phyloP scores from a whole-genome alignment of 768 basidiomycete genomes.

The Termitomyces sp. region DNA sequence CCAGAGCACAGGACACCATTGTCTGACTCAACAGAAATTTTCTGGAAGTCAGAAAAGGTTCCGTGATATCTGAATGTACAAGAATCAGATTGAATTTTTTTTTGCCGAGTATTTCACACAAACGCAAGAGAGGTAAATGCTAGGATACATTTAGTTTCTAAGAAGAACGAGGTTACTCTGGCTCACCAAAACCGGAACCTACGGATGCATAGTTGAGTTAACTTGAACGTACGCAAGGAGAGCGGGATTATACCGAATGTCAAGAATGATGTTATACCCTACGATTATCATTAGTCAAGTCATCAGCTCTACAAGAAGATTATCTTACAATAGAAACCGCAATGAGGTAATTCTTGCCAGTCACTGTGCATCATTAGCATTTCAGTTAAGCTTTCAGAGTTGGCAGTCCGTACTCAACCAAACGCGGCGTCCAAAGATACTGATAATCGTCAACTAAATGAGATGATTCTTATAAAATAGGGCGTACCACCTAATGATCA shows the following conservation, averaged over 20 bases:
- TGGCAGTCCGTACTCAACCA: constrained; percentile 19
- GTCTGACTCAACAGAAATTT: constrained; percentile 7
- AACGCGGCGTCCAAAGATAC: constrained; percentile 22
- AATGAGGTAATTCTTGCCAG: constrained; percentile 13
- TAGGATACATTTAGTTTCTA: constrained; percentile 13
- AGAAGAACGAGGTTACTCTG: background rate
- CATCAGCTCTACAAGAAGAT: background rate
- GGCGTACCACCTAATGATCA: constrained; percentile 25
- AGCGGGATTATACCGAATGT: constrained; percentile 13
- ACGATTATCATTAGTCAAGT: background rate
- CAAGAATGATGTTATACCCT: constrained; percentile 9
- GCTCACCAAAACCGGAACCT: constrained; percentile 15
- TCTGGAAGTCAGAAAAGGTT: constrained; percentile 1
- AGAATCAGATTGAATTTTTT: background rate
- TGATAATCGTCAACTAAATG: background rate
- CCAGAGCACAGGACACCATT: background rate
- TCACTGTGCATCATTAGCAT: constrained; percentile 10
- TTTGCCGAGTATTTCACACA: background rate
- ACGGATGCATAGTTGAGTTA: background rate
- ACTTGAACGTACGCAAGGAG: background rate
- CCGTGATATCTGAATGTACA: background rate
- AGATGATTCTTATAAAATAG: background rate
- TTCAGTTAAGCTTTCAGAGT: background rate
- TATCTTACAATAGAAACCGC: constrained; percentile 16
- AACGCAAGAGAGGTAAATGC: constrained; percentile 2